Base-by-base conservation (phyloP, 2,329 filamentous ascomycete genomes). In the Blumeriella jaapii region DNA sequence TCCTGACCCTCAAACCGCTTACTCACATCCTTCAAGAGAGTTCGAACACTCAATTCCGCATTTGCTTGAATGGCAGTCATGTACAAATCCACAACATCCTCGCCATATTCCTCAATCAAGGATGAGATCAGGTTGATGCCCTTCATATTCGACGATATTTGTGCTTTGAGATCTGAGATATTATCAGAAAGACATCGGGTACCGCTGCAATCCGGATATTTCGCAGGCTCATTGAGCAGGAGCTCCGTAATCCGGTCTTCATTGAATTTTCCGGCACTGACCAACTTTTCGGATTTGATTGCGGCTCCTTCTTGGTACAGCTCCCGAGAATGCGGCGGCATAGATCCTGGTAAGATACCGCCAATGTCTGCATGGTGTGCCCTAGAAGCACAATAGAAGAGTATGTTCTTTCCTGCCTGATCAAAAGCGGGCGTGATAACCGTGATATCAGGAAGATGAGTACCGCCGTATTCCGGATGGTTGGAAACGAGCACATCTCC, bases 311-410 rank as follows among this genome's bases (percentile, higher is more conserved):
- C 22, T 8, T 24, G 22, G 7, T 24, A 24, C 3, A 24, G 22
- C 22, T 24, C 22, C 7, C 22, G 10, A 11, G 25, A 27, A 14
- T 27, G 71, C 63, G 1, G 74, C 2, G 83, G 83, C 83, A 91
- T 91, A 1, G 76, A 82, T 0, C 82, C 82, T 0, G 82, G 80
- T 0, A 84, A 64, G 27, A 87, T 85, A 7, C 83, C 84, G 5
- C 84, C 84, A 44, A 91, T 89, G 48, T 89, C 82, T 3, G 82
- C 82, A 49, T 89, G 82, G 53, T 89, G 82, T 0, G 82, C 82
- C 18, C 48, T 31, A 3, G 47, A 84, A 0, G 82, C 82, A 1
- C 84, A 82, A 43, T 86, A 89, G 58, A 89, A 89, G 36, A 87
- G 68, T 40, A 89, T 86, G 11, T 78, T 71, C 38, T 79, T 71